Conservation (phyloP, 192 early-diverging fungal genomes). For the Coemansia sp. region DNA sequence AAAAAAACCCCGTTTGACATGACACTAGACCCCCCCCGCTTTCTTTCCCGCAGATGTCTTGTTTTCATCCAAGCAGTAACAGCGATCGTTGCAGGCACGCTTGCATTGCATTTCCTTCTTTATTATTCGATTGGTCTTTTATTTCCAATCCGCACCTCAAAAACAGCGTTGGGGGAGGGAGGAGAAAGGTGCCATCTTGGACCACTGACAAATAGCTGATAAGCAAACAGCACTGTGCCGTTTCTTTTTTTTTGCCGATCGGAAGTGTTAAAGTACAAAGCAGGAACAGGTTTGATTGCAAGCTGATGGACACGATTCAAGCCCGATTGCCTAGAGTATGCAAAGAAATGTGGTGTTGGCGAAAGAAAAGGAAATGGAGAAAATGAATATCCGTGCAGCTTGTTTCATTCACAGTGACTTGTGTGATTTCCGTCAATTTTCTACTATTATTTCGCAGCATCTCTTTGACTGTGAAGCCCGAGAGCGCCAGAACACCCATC, state of each 20-base stretch:
- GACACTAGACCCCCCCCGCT: no score
- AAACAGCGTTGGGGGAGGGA: neutral
- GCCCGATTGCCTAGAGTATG: neutral
- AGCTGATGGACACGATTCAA: neutral
- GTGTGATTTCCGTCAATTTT: neutral
- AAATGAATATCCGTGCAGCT: neutral
- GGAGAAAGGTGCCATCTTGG: neutral
- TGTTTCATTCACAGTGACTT: neutral
- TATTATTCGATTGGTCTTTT: conserved; percentile 6
- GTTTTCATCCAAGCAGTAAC: neutral
- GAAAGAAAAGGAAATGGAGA: neutral
- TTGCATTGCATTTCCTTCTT: neutral
- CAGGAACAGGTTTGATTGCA: neutral
- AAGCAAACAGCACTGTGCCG: neutral
- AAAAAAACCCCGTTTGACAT: neutral
- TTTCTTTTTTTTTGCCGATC: neutral
- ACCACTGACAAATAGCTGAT: neutral
- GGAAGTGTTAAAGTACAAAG: neutral
- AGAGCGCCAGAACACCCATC: neutral
- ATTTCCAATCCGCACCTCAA: neutral
- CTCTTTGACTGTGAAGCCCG: neutral
- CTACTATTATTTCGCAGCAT: neutral
- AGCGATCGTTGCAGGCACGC: conserved; percentile 4
- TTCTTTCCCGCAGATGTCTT: neutral
- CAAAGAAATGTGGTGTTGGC: neutral